Conservation (phyloP, 352 stramenopile species). For the Phytopythium oedochilum region DNA sequence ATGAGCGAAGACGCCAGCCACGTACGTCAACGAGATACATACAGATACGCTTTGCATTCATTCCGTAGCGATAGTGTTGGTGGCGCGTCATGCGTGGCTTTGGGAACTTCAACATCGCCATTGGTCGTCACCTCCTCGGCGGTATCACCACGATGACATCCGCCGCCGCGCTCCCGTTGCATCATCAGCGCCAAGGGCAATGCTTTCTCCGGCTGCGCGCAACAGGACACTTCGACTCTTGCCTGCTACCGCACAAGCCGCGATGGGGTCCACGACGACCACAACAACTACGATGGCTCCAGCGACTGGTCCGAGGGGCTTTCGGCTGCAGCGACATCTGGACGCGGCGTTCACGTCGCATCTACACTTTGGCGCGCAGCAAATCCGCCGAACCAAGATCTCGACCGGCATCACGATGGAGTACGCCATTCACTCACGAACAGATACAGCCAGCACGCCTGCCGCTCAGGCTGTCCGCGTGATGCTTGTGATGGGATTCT, state of each 20-base stretch:
- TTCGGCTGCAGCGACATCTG: slow-evolving; percentile 20
- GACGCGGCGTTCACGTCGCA: slow-evolving; percentile 21
- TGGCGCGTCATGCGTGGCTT: not conserved
- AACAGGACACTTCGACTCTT: not conserved
- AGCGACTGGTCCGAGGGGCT: slow-evolving; percentile 1
- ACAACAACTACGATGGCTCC: slow-evolving; percentile 4
- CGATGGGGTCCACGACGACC: slow-evolving; percentile 1
- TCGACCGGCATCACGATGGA: slow-evolving; percentile 33
- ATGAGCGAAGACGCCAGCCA: no score
- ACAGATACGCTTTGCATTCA: not conserved
- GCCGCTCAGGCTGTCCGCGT: slow-evolving; percentile 13
- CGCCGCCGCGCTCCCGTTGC: not conserved
- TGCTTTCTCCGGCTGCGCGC: not conserved
- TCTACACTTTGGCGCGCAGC: slow-evolving; percentile 18
- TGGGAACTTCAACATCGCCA: not conserved
- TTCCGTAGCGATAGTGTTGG: not conserved
- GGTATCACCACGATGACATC: not conserved
- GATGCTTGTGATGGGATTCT: slow-evolving; percentile 41
- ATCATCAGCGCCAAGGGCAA: not conserved
- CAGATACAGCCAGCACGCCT: not conserved
- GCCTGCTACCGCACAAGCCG: not conserved
- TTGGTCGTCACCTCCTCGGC: not conserved
- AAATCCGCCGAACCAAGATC: slow-evolving; percentile 19
- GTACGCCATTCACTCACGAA: slow-evolving; percentile 22
- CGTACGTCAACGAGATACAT: not conserved